A percentile compares a stretch with the other conserved stretches of the same genome.
Conservation (phyloP, 208 protist species). For the Crithidia fasciculata region DNA sequence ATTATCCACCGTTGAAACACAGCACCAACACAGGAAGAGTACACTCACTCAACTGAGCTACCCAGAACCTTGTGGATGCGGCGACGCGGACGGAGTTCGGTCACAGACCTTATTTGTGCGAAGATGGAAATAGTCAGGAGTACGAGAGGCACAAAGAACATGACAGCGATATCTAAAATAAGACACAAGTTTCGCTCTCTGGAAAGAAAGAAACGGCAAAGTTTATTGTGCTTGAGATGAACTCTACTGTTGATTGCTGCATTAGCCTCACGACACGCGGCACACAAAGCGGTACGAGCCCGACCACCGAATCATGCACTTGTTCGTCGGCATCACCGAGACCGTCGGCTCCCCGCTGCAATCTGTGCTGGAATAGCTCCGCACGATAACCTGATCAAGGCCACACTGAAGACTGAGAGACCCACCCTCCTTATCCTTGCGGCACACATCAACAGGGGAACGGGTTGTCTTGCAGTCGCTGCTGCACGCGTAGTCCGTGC, state of each 20-base stretch:
- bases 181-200: neutral
- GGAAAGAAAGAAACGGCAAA: neutral
- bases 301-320: conserved; percentile 31
- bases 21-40: too few species aligned
- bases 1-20: too few species aligned
- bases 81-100: too few species aligned
- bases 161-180: neutral
- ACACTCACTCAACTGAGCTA: too few species aligned
- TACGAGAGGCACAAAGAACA: neutral
- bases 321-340: conserved; percentile 33
- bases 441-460: conserved; percentile 17
- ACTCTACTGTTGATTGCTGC: neutral
- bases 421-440: conserved; percentile 1
- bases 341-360: conserved; percentile 40
- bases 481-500: conserved; percentile 27
- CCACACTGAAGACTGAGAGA: conserved; percentile 42
- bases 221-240: neutral
- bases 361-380: conserved; percentile 22
- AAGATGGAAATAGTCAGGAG: neutral
- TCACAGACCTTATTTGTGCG: neutral
- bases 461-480: conserved; percentile 11
- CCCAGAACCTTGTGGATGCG: too few species aligned
- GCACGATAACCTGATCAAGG: conserved; percentile 29
- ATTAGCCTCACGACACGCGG: conserved; percentile 3
- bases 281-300: conserved; percentile 18